Percentiles rank a stretch among this genome's conserved stretches.
Conservation (phyloP, 1,139 yeast species). For the Geotrichum fermentans region DNA sequence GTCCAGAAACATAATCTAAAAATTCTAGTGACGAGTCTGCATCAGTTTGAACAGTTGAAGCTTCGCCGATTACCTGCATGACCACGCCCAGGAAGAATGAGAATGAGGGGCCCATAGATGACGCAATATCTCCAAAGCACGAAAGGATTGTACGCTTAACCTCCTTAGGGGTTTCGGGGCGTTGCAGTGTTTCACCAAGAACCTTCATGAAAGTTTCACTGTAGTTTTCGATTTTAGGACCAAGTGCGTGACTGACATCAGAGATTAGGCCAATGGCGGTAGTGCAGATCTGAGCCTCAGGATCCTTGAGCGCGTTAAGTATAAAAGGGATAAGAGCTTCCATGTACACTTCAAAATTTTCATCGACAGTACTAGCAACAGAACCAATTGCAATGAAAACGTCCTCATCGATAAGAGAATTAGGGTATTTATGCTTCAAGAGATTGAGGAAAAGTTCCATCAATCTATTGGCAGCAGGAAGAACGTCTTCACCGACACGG, state of each 20-base stretch:
- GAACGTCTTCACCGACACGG: slow-evolving; percentile 65
- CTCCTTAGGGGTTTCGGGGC: slow-evolving; percentile 65
- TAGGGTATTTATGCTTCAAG: slow-evolving; percentile 52
- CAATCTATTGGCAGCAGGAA: slow-evolving; percentile 68
- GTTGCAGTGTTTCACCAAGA: slow-evolving; percentile 66
- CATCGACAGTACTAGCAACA: slow-evolving; percentile 73
- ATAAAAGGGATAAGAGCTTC: slow-evolving; percentile 77
- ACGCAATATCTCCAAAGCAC: slow-evolving; percentile 95
- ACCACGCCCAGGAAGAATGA: slow-evolving; percentile 73
- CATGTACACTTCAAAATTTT: slow-evolving; percentile 68
- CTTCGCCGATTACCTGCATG: slow-evolving; percentile 62
- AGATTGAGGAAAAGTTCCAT: slow-evolving; percentile 79
- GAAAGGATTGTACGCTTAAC: slow-evolving; percentile 83
- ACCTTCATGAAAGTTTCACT: slow-evolving; percentile 77
- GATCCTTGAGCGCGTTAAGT: slow-evolving; percentile 69
- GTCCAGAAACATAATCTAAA: slow-evolving; percentile 64
- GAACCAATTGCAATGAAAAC: slow-evolving; percentile 89
- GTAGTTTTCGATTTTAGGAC: slow-evolving; percentile 65
- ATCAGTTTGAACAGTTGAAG: slow-evolving; percentile 47
- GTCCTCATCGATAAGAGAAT: slow-evolving; percentile 89
- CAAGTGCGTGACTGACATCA: slow-evolving; percentile 92
- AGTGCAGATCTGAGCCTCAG: slow-evolving; percentile 74
- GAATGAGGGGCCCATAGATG: slow-evolving; percentile 74
- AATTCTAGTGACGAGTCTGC: slow-evolving; percentile 60
- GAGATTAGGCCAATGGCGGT: slow-evolving; percentile 95